phyloP scores from a whole-genome alignment of 2,329 filamentous ascomycete genomes.

The Plenodomus biglobosus region DNA sequence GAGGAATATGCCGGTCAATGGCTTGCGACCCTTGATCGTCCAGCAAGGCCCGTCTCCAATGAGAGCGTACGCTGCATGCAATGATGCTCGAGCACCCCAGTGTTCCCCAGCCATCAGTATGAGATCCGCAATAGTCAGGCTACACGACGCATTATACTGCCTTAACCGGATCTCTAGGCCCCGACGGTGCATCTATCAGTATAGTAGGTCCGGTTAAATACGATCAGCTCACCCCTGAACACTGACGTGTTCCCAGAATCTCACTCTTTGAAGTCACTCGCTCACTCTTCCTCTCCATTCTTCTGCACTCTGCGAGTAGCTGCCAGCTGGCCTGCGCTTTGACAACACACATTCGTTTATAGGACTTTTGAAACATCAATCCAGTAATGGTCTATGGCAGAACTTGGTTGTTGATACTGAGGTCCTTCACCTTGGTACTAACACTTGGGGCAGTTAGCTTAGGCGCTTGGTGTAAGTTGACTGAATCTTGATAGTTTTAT shows the following conservation, averaged over 20 bases:
- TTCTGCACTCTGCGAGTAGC: slow-evolving; percentile 31
- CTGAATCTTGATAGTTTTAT: background rate
- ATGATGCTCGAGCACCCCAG: background rate
- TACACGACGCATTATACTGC: slow-evolving; percentile 5
- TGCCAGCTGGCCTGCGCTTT: slow-evolving; percentile 29
- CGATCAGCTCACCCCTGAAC: background rate
- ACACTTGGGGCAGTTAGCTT: slow-evolving; percentile 24
- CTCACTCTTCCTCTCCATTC: slow-evolving; percentile 12
- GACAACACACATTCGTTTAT: slow-evolving; percentile 9
- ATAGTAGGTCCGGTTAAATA: slow-evolving; percentile 8
- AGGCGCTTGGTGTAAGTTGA: slow-evolving; percentile 29
- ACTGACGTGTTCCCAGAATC: slow-evolving; percentile 10
- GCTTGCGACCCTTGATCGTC: background rate
- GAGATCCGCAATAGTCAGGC: background rate
- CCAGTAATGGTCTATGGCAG: slow-evolving; percentile 21
- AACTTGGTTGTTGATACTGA: slow-evolving; percentile 18
- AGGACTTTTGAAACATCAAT: background rate
- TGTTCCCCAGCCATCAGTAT: background rate
- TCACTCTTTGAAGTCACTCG: slow-evolving; percentile 8
- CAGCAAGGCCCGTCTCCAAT: background rate
- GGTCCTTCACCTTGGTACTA: slow-evolving; percentile 25
- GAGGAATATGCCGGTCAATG: background rate
- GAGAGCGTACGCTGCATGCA: background rate
- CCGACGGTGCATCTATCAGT: slow-evolving; percentile 5
- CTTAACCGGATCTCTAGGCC: slow-evolving; percentile 10